phyloP scores from a whole-genome alignment of 306 rosid species.

The Quercus engelmannii region DNA sequence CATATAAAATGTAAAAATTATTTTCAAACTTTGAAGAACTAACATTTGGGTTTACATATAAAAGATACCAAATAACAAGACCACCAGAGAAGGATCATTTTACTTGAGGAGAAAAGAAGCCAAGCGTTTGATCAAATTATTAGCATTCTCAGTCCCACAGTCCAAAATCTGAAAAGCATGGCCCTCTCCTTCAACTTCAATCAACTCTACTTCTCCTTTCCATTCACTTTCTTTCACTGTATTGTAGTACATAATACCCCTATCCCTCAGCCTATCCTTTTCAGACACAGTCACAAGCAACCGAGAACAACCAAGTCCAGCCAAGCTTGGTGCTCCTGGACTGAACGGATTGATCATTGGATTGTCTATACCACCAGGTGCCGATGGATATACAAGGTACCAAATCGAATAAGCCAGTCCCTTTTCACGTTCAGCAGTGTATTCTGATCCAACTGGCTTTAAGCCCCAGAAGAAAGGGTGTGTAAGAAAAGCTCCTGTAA shows the following conservation, averaged over 20 bases:
- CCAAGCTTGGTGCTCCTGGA: conserved; percentile 37
- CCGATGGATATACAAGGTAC: conserved; percentile 36
- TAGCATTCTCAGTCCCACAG: conserved; percentile 32
- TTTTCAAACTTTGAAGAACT: too few relatives aligned
- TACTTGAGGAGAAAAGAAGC: conserved; percentile 41
- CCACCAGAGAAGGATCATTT: too few relatives aligned
- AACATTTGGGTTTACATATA: too few relatives aligned
- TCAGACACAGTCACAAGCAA: conserved; percentile 36
- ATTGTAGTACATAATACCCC: conserved; percentile 39
- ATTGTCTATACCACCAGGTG: conserved; percentile 38
- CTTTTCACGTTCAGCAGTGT: conserved; percentile 16
- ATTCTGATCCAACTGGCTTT: conserved; percentile 26
- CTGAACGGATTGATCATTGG: conserved; percentile 41
- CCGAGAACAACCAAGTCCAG: conserved; percentile 25
- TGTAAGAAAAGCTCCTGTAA: conserved; percentile 25
- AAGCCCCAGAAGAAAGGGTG: conserved; percentile 45
- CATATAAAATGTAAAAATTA: too few relatives aligned
- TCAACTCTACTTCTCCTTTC: conserved; percentile 41
- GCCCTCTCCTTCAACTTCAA: conserved; percentile 33
- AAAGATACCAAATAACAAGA: too few relatives aligned
- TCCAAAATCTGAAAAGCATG: conserved; percentile 40
- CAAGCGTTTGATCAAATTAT: conserved; percentile 21
- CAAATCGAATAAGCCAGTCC: conserved; percentile 15
- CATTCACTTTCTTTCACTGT: conserved; percentile 41
- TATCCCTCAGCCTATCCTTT: conserved; percentile 39